Evolutionary conservation across 2,329 filamentous ascomycete genomes (phyloP), one percentile per base, ranked within the genome.

Genomic region (Aspergillus caelatus): DNA sequence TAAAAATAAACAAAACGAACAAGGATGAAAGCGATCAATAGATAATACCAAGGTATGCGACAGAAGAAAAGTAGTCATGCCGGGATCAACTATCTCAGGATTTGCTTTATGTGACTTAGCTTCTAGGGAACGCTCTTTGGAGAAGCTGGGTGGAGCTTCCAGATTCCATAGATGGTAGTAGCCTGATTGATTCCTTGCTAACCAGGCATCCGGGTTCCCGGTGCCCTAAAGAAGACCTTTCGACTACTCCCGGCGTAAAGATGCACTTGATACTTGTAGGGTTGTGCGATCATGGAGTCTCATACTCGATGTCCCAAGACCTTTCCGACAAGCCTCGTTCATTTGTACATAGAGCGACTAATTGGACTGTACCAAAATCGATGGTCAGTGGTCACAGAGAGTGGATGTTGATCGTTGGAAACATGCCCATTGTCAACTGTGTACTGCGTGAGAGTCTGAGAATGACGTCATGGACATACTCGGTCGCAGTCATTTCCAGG

Each of bases 51-150:
- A 63, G 32, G 26, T 30, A 23, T 41, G 12, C 16, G 9, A 36
- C 26, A 9, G 2, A 52, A 62, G 65, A 74, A 62, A 65, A 74
- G 43, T 72, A 75, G 72, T 72, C 70, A 71, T 71, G 74, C 74
- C 74, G 72, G 75, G 75, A 77, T 77, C 74, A 74, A 74, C 74
- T 74, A 70, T 75, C 74, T 75, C 74, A 74, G 74, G 52, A 66
- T 68, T 62, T 65, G 63, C 7, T 64, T 2, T 72, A 69, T 65
- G 67, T 62, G 61, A 72, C 66, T 71, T 43, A 4, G 34, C n/a
- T 6, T 55, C 7, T 2, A 11, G 7, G 32, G 10, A 34, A 34
- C 32, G 32, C 10, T 34, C 32, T 12, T 34, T 34, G 10, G 11
- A 12, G 10, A 6, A 34, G 12, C 32, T 34, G 32, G 32, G 26